Conservation (phyloP, 108 stramenopile species). For the Cyclotella distinguenda region DNA sequence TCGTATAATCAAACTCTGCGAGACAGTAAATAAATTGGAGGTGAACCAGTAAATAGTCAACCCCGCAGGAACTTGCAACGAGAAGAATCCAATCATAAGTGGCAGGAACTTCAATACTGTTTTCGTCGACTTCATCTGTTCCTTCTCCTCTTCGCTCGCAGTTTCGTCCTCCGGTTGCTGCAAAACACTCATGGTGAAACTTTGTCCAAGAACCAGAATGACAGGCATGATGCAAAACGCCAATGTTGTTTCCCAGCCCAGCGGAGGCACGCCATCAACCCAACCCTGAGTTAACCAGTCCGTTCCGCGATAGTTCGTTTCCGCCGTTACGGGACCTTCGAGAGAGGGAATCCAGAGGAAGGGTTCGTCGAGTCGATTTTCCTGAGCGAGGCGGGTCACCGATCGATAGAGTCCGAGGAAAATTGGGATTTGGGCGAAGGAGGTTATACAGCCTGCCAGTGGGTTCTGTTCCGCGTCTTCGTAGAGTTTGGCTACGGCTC, state of each 20-base stretch:
- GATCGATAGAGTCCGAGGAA: constrained; percentile 93
- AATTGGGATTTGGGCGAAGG: constrained; percentile 89
- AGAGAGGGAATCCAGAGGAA: constrained; percentile 95
- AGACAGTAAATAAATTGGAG: constrained; percentile 85
- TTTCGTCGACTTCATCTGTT: constrained; percentile 65
- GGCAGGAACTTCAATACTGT: constrained; percentile 88
- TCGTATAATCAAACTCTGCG: constrained; percentile 68
- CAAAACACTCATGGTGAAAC: constrained; percentile 81
- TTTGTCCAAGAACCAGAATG: constrained; percentile 84
- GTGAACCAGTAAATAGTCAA: constrained; percentile 96
- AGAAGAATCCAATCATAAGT: constrained; percentile 93
- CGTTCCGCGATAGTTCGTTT: constrained; percentile 72
- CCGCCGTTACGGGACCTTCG: constrained; percentile 88
- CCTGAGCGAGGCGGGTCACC: constrained; percentile 81
- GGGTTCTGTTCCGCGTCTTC: constrained; percentile 93
- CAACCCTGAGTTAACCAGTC: constrained; percentile 81
- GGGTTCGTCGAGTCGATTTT: constrained; percentile 83
- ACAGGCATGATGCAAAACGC: constrained; percentile 91
- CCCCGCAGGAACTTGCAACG: constrained; percentile 94
- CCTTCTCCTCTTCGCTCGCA: constrained; percentile 60
- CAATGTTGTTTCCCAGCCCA: constrained; percentile 94
- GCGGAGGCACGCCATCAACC: constrained; percentile 62
- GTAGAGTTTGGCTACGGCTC: constrained; percentile 88
- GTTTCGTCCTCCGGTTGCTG: constrained; percentile 76
- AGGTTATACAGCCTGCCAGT: constrained; percentile 90